A percentile compares a stretch with the other conserved stretches of the same genome.
These are phyloP conservation scores for Colletotrichum tropicicola DNA, from an alignment of 2,329 filamentous ascomycete species.

Conservation along the genomic window DNA sequence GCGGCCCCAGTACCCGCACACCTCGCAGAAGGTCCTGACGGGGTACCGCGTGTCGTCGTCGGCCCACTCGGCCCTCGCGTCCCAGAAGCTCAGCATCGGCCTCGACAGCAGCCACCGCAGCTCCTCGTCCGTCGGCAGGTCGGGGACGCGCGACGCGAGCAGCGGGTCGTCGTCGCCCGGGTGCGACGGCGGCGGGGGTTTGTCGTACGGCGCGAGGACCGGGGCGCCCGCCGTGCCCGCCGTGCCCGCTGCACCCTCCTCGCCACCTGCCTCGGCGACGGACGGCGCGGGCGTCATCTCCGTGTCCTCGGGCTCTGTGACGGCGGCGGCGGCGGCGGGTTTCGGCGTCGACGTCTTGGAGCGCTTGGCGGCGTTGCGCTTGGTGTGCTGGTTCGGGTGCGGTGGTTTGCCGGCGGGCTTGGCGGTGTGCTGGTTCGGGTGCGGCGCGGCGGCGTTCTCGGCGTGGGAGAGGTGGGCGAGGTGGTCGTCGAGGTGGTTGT, in stretches of 20 bases:
- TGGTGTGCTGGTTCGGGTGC: slow-evolving; percentile 29
- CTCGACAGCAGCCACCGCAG: slow-evolving; percentile 70
- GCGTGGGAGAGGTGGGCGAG: slow-evolving; percentile 67
- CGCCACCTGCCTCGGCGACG: neutral
- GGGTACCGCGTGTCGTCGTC: slow-evolving; percentile 59
- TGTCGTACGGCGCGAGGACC: slow-evolving; percentile 45
- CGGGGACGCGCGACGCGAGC: slow-evolving; percentile 66
- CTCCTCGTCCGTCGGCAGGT: slow-evolving; percentile 66
- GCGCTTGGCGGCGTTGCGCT: slow-evolving; percentile 28
- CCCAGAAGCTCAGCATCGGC: slow-evolving; percentile 74
- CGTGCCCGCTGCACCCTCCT: too few species aligned
- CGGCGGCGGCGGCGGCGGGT: neutral
- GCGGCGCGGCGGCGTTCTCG: slow-evolving; percentile 44
- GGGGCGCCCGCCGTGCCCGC: slow-evolving; percentile 14
- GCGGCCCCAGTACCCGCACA: slow-evolving; percentile 84
- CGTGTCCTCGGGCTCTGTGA: slow-evolving; percentile 38
- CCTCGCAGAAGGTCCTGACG: slow-evolving; percentile 75
- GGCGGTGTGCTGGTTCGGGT: slow-evolving; percentile 38
- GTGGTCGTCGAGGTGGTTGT: slow-evolving; percentile 84
- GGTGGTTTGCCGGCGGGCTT: slow-evolving; percentile 31
- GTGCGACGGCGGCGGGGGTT: slow-evolving; percentile 47
- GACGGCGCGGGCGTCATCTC: slow-evolving; percentile 50
- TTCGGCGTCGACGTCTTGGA: slow-evolving; percentile 26
- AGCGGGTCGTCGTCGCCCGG: slow-evolving; percentile 65
- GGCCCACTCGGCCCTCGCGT: slow-evolving; percentile 62